These are phyloP conservation scores for Fusarium sororula DNA, from an alignment of 2,329 filamentous ascomycete species.

Conservation along the genomic window DNA sequence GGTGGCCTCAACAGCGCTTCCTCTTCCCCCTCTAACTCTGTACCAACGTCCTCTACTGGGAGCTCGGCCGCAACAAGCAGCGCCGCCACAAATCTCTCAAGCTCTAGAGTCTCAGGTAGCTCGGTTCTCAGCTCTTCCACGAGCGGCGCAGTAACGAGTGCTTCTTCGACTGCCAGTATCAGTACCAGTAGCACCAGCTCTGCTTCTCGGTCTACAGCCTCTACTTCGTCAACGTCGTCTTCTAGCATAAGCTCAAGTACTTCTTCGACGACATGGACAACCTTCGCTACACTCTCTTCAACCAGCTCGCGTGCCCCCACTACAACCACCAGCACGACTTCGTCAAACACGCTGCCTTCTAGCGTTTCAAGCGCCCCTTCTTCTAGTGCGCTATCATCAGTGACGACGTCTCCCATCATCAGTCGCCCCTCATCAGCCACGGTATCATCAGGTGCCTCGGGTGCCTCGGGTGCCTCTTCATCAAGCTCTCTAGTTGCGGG, in stretches of 20 bases:
- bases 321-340: neutral
- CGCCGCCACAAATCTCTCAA: neutral
- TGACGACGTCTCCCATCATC: slow-evolving; percentile 15
- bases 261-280: neutral
- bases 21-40: neutral
- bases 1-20: neutral
- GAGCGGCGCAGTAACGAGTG: neutral
- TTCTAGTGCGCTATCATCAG: neutral
- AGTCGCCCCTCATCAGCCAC: slow-evolving; percentile 12
- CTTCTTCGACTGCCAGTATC: neutral
- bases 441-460: slow-evolving; percentile 36
- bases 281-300: neutral
- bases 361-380: slow-evolving; percentile 1
- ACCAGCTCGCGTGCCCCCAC: neutral
- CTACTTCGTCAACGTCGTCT: neutral
- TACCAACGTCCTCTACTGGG: accelerated
- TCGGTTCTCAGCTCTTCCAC: neutral
- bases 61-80: neutral
- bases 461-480: slow-evolving; percentile 31
- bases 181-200: neutral
- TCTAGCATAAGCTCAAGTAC: neutral
- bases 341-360: neutral
- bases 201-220: neutral
- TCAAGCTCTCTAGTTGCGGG: neutral
- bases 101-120: neutral